Evolutionary conservation across 805 yeast genomes (phyloP).

Genomic region (Metschnikowia lachancei): DNA sequence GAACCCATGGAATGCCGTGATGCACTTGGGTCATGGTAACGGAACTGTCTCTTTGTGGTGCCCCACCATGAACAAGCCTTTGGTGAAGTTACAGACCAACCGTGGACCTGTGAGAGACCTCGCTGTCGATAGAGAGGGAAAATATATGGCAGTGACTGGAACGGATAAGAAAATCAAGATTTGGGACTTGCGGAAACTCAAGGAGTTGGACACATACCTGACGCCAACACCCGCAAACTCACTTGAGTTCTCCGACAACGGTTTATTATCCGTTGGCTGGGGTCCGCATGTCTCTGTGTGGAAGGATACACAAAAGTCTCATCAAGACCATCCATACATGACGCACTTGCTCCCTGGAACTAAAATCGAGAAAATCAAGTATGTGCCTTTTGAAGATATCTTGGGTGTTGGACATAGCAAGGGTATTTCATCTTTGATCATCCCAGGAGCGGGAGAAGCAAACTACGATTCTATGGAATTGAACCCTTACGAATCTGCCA

Average conservation of each 20-base stretch:
- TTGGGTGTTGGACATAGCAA: conserved; percentile 79
- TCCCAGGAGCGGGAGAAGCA: conserved; percentile 98
- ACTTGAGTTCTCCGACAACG: conserved; percentile 80
- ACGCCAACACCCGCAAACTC: conserved; percentile 85
- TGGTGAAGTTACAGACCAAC: conserved; percentile 76
- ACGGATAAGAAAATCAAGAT: conserved; percentile 80
- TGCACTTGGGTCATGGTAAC: conserved; percentile 89
- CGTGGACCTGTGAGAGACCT: conserved; percentile 85
- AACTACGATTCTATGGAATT: conserved; percentile 90
- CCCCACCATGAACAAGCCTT: conserved; percentile 80
- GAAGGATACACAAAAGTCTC: conserved; percentile 75
- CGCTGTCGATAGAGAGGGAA: conserved; percentile 87
- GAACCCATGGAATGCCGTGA: conserved; percentile 93
- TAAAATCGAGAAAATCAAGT: conserved; percentile 61
- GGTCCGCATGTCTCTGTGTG: conserved; percentile 94
- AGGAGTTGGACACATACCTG: conserved; percentile 65
- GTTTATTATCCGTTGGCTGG: conserved; percentile 86
- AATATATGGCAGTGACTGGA: conserved; percentile 91
- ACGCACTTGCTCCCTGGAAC: conserved; percentile 81
- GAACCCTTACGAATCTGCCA: conserved; percentile 88
- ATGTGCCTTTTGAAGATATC: conserved; percentile 96
- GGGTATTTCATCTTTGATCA: conserved; percentile 74
- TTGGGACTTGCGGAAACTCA: conserved; percentile 89
- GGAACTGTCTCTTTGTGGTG: conserved; percentile 95
- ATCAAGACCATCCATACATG: conserved; percentile 88